Evolutionary conservation across 2,329 filamentous ascomycete genomes (phyloP), one percentile per base, ranked within the genome.

Genomic region (Beauveria rudraprayagi): DNA sequence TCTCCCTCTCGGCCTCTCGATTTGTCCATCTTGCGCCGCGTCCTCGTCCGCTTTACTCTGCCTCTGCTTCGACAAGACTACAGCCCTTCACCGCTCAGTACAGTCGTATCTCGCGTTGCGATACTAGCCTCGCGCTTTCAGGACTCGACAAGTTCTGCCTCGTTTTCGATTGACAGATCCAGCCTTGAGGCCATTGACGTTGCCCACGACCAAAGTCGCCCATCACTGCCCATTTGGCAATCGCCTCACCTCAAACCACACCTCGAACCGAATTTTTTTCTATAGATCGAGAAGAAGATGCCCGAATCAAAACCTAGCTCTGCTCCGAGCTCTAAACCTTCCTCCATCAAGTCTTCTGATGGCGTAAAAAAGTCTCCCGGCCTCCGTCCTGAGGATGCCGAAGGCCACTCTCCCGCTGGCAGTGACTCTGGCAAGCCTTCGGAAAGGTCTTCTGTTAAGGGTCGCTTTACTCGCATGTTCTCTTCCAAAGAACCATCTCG

Each of bases 381-480:
- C 48, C 64, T 76, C 46, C 68, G 66, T 59, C 73, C 74, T 22
- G 74, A 77, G 60, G 78, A 79, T 65, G 77, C 56, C n/a, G 63
- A 65, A 14, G 61, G 56, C 48, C 19, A 22, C 40, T 63, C 63
- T 14, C 62, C 63, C 22, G 43, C 58, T 19, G 37, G 56, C 40
- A 56, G 62, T 37, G 56, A 61, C 19, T 56, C 47, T 24, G 57
- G 52, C 54, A 66, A 67, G 63, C 63, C 67, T n/a, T 67, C 74
- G 61, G 83, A 86, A 67, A 85, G 83, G 70, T 71, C 80, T 2
- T 84, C 83, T 16, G 83, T 87, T 73, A 87, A 86, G 70, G 83
- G 85, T 69, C 81, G 83, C 52, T 71, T 87, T 61, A 83, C 83
- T 46, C 81, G 84, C 75, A 87, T 87, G 80, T 87, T 87, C 73